phyloP scores from a whole-genome alignment of 345 rosid genomes.

The Moricandia arvensis region DNA sequence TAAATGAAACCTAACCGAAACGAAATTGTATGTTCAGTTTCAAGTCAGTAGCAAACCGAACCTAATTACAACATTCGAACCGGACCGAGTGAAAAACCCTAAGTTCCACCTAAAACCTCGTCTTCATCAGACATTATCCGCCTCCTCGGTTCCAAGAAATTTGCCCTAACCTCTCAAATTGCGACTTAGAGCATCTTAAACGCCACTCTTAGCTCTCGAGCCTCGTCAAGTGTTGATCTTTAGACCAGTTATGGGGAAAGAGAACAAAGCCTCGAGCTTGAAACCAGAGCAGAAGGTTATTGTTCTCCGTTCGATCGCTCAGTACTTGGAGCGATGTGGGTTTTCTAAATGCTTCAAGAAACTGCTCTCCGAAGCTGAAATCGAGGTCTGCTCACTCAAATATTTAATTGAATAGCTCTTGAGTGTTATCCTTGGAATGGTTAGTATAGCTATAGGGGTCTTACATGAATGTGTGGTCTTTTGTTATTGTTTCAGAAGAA shows the following conservation, averaged over 20 bases:
- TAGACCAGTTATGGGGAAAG: conserved; percentile 32
- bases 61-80: neutral
- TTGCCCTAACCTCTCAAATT: neutral
- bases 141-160: neutral
- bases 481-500: conserved; percentile 46
- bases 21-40: neutral
- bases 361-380: conserved; percentile 56
- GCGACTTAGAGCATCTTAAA: conserved; percentile 13
- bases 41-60: neutral
- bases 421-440: neutral
- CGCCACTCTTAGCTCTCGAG: conserved; percentile 29
- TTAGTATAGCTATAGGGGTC: neutral
- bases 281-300: conserved; percentile 41
- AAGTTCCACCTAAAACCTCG: neutral
- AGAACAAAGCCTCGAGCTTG: conserved; percentile 23
- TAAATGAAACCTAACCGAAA: neutral
- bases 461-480: conserved; percentile 4
- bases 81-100: neutral
- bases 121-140: neutral
- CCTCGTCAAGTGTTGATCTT: conserved; percentile 60
- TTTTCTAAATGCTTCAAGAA: conserved; percentile 71
- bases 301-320: conserved; percentile 56
- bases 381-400: conserved; percentile 46
- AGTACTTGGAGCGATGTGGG: conserved; percentile 50
- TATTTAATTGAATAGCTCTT: neutral